A percentile compares a stretch with the other conserved stretches of the same genome.
Conservation (phyloP, 768 basidiomycete species). For the Rhodotorula taiwanensis region DNA sequence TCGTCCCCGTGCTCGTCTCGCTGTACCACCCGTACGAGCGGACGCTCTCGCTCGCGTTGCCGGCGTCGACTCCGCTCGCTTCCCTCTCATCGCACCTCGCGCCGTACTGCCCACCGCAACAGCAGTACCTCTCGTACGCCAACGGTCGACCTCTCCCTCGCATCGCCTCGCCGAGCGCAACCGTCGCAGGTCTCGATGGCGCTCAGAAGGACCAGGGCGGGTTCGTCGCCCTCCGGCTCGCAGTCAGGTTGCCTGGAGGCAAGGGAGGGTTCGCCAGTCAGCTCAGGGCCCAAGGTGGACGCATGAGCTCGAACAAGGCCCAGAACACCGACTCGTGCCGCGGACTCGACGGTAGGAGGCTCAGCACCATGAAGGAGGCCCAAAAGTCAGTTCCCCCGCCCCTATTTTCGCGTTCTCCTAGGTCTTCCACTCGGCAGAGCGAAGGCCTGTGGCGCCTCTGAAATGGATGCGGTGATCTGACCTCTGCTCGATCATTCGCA, state of each 20-base stretch:
- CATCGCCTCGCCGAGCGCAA: not conserved
- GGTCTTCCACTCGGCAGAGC: too few species aligned
- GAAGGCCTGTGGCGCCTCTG: too few species aligned
- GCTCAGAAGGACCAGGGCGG: not conserved
- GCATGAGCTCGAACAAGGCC: constrained; percentile 94
- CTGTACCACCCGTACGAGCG: constrained; percentile 22
- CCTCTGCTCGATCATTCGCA: constrained; percentile 43
- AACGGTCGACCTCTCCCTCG: constrained; percentile 19
- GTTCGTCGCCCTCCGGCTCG: constrained; percentile 64
- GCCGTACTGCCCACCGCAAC: not conserved
- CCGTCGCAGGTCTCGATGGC: not conserved
- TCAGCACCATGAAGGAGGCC: constrained; percentile 93
- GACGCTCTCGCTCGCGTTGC: constrained; percentile 22
- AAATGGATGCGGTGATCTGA: too few species aligned
- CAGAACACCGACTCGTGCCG: constrained; percentile 63
- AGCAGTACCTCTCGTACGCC: constrained; percentile 16
- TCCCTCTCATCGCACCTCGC: constrained; percentile 14
- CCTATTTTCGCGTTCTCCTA: too few species aligned
- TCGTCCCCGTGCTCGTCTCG: constrained; percentile 9
- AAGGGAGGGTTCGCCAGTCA: constrained; percentile 98
- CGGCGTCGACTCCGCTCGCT: constrained; percentile 18
- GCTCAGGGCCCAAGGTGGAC: constrained; percentile 89
- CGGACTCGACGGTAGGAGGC: constrained; percentile 77
- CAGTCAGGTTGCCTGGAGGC: constrained; percentile 70
- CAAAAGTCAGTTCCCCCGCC: constrained; percentile 59